phyloP scores from a whole-genome alignment of 495 filamentous ascomycete species.

The Penicillium robsamsonii region DNA sequence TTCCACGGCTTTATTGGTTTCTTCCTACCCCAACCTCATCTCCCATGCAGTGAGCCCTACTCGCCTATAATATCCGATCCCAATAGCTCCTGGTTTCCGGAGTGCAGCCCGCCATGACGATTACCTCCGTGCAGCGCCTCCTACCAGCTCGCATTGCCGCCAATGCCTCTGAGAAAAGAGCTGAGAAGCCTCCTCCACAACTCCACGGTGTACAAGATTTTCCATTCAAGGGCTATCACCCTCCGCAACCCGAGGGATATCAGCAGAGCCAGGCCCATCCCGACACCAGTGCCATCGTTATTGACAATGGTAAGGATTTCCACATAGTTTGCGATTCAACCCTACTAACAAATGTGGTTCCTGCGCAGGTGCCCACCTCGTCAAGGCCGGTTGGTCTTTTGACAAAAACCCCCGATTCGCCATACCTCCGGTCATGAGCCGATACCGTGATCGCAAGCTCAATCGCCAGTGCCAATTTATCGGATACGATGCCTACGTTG shows the following conservation, averaged over 20 bases:
- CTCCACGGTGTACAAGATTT: slow-evolving; percentile 64
- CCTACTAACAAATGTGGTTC: not conserved
- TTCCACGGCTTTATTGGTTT: not conserved
- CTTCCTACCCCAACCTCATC: not conserved
- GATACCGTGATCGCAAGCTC: slow-evolving; percentile 90
- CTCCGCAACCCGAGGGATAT: slow-evolving; percentile 66
- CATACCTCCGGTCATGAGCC: slow-evolving; percentile 85
- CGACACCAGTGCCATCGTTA: slow-evolving; percentile 76
- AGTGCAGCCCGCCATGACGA: slow-evolving; percentile 45
- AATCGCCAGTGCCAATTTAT: slow-evolving; percentile 86
- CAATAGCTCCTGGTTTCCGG: slow-evolving; percentile 32
- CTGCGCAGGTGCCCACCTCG: slow-evolving; percentile 70
- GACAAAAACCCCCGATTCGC: slow-evolving; percentile 74
- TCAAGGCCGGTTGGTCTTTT: slow-evolving; percentile 94
- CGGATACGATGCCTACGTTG: slow-evolving; percentile 86
- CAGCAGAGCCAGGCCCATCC: slow-evolving; percentile 56
- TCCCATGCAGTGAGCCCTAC: slow-evolving; percentile 33
- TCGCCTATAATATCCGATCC: slow-evolving; percentile 18
- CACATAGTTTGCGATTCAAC: not conserved
- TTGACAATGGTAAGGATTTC: slow-evolving; percentile 80
- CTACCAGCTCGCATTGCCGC: slow-evolving; percentile 34
- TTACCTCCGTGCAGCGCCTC: slow-evolving; percentile 45
- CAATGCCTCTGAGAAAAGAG: slow-evolving; percentile 33
- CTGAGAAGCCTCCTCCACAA: slow-evolving; percentile 49
- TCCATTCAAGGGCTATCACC: slow-evolving; percentile 70